phyloP scores from a whole-genome alignment of 148 eudicot species.

The Beta vulgaris region DNA sequence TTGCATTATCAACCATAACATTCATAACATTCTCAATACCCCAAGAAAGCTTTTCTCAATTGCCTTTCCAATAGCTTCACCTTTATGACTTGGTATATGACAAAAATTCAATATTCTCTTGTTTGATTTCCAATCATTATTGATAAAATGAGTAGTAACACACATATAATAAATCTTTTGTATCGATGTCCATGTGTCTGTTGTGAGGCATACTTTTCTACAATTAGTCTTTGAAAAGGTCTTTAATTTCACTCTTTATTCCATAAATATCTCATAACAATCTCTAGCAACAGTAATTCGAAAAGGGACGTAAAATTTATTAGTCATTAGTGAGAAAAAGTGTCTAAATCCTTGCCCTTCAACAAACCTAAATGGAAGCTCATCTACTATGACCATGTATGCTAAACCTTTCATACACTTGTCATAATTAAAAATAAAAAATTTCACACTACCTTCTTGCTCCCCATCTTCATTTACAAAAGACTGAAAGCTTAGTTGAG shows the following conservation, averaged over 20 bases:
- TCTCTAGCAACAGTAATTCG: not conserved
- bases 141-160: not conserved
- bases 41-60: constrained; percentile 12
- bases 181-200: constrained; percentile 12
- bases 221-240: not conserved
- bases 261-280: no score
- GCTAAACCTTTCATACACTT: not conserved
- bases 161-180: constrained; percentile 14
- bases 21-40: constrained; percentile 1
- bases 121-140: constrained; percentile 11
- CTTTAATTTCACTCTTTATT: not conserved
- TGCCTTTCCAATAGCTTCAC: not conserved
- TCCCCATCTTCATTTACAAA: no score
- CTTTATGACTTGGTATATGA: constrained; percentile 10
- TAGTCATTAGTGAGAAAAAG: not conserved
- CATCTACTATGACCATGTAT: constrained; percentile 1
- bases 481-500: not conserved
- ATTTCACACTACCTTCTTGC: not conserved
- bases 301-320: not conserved
- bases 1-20: constrained; percentile 6
- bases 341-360: not conserved
- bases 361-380: constrained; percentile 2
- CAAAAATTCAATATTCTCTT: constrained; percentile 2
- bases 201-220: not conserved
- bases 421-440: not conserved